Evolutionary conservation across 129 eudicot species (phyloP).

Genomic region (Smallanthus sonchifolius): DNA sequence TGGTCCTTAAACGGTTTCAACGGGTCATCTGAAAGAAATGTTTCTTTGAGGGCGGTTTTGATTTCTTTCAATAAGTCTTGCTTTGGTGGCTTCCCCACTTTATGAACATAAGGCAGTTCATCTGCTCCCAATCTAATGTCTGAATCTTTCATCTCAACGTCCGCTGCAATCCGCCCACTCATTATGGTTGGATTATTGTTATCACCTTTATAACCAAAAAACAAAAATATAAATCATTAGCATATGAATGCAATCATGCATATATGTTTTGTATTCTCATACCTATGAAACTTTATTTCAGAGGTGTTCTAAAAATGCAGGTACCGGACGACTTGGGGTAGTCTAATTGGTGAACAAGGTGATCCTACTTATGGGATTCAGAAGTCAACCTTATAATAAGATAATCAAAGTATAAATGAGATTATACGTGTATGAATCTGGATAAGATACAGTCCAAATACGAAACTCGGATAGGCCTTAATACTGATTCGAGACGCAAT

Average conservation of each 20-base stretch:
- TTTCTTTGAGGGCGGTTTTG: conserved; percentile 50
- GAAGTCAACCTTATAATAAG: conserved; percentile 25
- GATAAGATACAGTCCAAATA: conserved; percentile 27
- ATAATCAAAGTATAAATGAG: conserved; percentile 7
- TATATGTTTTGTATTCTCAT: neutral
- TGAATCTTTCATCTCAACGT: conserved; percentile 17
- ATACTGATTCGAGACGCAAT: conserved; percentile 5
- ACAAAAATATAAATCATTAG: conserved; percentile 5
- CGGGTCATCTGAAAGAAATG: conserved; percentile 80
- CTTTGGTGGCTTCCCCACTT: conserved; percentile 73
- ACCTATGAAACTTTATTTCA: conserved; percentile 16
- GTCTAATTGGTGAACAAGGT: conserved; percentile 13
- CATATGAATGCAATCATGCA: neutral
- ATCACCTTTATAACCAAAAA: conserved; percentile 30
- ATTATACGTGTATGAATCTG: conserved; percentile 25
- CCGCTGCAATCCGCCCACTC: conserved; percentile 37
- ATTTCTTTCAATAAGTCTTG: conserved; percentile 55
- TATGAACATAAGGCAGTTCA: conserved; percentile 52
- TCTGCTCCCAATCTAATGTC: conserved; percentile 7
- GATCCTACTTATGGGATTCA: conserved; percentile 28
- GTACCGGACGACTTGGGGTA: conserved; percentile 1
- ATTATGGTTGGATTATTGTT: conserved; percentile 23
- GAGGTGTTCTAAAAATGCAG: neutral
- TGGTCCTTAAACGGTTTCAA: conserved; percentile 68
- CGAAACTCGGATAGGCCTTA: neutral